phyloP scores from a whole-genome alignment of 208 protist species.

The Trypanosoma congolense region DNA sequence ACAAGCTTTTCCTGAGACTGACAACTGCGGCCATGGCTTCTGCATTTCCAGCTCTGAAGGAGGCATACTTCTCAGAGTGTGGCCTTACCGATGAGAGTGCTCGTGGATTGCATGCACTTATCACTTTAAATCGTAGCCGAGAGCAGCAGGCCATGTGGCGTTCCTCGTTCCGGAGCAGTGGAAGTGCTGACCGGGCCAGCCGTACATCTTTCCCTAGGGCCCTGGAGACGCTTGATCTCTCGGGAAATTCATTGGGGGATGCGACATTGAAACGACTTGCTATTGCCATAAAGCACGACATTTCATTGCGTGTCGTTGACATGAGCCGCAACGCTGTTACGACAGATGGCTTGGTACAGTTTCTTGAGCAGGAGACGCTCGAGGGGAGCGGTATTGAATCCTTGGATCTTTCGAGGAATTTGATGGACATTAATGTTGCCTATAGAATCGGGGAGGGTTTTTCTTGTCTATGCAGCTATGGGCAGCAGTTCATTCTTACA shows the following conservation, averaged over 20 bases:
- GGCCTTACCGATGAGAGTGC: slow-evolving; percentile 44
- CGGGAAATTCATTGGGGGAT: slow-evolving; percentile 51
- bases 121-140: slow-evolving; percentile 21
- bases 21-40: not conserved
- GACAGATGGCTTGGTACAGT: slow-evolving; percentile 19
- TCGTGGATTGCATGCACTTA: slow-evolving; percentile 34
- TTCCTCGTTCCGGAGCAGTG: slow-evolving; percentile 32
- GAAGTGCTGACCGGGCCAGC: not conserved
- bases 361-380: slow-evolving; percentile 32
- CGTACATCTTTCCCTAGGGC: slow-evolving; percentile 7
- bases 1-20: slow-evolving; percentile 25
- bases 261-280: slow-evolving; percentile 37
- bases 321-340: slow-evolving; percentile 47
- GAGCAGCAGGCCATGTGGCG: slow-evolving; percentile 28
- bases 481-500: slow-evolving; percentile 24
- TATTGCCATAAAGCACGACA: slow-evolving; percentile 31
- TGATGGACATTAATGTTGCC: slow-evolving; percentile 7
- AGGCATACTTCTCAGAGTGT: slow-evolving; percentile 57
- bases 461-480: slow-evolving; percentile 15
- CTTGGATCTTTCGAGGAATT: slow-evolving; percentile 56
- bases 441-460: slow-evolving; percentile 12
- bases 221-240: slow-evolving; percentile 46
- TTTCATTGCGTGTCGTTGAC: slow-evolving; percentile 42
- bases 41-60: slow-evolving; percentile 37
- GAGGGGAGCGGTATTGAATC: slow-evolving; percentile 44